Conservation (phyloP, 805 yeast genomes). For the Schizosaccharomyces octosporus region DNA sequence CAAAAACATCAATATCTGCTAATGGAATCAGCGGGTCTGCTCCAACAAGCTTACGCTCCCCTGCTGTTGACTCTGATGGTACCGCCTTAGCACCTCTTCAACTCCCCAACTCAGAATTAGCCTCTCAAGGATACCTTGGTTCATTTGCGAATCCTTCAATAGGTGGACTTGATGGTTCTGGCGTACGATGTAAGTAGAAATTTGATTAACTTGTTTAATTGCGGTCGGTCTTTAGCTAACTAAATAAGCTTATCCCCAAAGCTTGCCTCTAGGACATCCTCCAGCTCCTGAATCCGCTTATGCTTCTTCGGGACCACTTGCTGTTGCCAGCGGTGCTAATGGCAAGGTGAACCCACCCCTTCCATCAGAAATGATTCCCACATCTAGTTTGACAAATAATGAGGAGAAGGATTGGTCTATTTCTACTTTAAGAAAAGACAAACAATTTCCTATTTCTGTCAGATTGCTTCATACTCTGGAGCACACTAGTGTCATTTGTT, state of each 20-base stretch:
- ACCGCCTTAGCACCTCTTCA: slow-evolving; percentile 6
- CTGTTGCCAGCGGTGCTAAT: background rate
- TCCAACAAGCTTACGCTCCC: background rate
- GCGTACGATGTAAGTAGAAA: background rate
- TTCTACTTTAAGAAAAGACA: slow-evolving; percentile 69
- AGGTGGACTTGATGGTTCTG: background rate
- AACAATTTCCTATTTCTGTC: slow-evolving; percentile 43
- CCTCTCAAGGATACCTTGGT: background rate
- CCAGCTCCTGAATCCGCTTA: slow-evolving; percentile 8
- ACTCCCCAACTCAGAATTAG: background rate
- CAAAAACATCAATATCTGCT: background rate
- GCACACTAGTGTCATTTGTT: slow-evolving; percentile 87
- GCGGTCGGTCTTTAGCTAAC: slow-evolving; percentile 8
- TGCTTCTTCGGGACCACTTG: slow-evolving; percentile 3
- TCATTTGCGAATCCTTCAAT: background rate
- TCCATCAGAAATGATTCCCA: background rate
- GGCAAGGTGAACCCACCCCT: background rate
- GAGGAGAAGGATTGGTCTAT: slow-evolving; percentile 52
- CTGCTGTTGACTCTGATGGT: background rate
- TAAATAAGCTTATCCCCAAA: slow-evolving; percentile 5
- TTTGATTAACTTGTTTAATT: background rate
- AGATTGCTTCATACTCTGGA: slow-evolving; percentile 72
- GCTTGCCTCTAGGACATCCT: slow-evolving; percentile 9
- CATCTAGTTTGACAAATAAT: background rate
- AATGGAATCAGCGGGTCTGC: background rate